These are phyloP conservation scores for Hanseniaspora gamundiae DNA, from an alignment of 1,139 yeast species.

Conservation along the genomic window DNA sequence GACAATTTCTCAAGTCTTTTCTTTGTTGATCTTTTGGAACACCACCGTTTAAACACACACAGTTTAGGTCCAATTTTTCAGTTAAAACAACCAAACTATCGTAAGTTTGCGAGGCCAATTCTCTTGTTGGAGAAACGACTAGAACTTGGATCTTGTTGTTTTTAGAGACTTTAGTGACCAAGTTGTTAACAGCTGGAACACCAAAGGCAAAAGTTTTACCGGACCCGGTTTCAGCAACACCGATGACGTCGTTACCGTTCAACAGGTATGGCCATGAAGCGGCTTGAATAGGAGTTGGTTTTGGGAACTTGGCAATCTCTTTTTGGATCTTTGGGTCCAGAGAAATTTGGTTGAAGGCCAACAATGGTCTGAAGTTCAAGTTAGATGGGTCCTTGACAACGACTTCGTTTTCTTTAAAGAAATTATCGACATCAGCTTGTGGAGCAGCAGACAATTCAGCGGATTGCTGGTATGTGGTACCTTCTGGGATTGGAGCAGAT, in stretches of 20 bases:
- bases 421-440: constrained; percentile 46
- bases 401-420: constrained; percentile 62
- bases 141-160: constrained; percentile 54
- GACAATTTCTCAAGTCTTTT: constrained; percentile 46
- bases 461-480: constrained; percentile 6
- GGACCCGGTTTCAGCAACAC: constrained; percentile 97
- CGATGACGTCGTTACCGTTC: constrained; percentile 75
- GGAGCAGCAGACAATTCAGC: constrained; percentile 27
- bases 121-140: constrained; percentile 93
- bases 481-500: constrained; percentile 10
- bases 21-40: constrained; percentile 92
- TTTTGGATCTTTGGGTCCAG: constrained; percentile 45
- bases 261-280: constrained; percentile 91
- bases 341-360: constrained; percentile 51
- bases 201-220: constrained; percentile 98
- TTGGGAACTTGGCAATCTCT: constrained; percentile 57
- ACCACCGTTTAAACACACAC: constrained; percentile 93
- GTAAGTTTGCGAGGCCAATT: constrained; percentile 84
- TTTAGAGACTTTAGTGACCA: constrained; percentile 25
- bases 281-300: constrained; percentile 96
- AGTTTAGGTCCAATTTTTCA: constrained; percentile 45
- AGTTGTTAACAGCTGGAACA: constrained; percentile 83
- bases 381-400: constrained; percentile 60
- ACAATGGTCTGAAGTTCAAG: constrained; percentile 48
- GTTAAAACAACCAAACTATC: constrained; percentile 70